Percentiles rank a stretch among this genome's conserved stretches.
Conservation (phyloP, 2,329 filamentous ascomycete genomes). For the Fusarium papillatum region DNA sequence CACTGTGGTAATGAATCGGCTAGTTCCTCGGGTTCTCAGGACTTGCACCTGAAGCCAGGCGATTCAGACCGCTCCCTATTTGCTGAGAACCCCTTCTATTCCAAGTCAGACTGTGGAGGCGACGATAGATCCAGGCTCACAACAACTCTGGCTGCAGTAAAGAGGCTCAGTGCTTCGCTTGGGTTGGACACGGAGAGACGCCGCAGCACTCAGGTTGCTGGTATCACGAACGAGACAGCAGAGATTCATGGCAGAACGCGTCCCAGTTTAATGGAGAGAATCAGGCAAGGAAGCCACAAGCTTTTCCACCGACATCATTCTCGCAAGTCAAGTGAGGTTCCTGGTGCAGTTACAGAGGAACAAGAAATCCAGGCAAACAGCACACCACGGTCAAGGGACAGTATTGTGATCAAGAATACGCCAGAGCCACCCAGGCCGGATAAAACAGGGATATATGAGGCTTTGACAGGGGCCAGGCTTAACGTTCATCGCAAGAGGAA, state of each 20-base stretch:
- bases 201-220: constrained; percentile 39
- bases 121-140: not conserved
- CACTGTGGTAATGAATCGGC: constrained; percentile 32
- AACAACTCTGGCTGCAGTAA: constrained; percentile 17
- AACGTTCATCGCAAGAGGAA: constrained; percentile 17
- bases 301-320: constrained; percentile 41
- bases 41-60: constrained; percentile 25
- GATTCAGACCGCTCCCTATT: constrained; percentile 38
- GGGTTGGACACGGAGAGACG: constrained; percentile 42
- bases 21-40: constrained; percentile 10
- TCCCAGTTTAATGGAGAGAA: constrained; percentile 44
- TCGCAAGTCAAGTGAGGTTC: constrained; percentile 22
- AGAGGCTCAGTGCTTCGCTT: constrained; percentile 41
- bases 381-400: constrained; percentile 36
- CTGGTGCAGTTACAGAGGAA: not conserved
- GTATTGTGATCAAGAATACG: constrained; percentile 30
- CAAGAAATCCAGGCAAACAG: constrained; percentile 1
- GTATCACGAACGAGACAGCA: constrained; percentile 8
- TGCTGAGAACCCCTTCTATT: constrained; percentile 39
- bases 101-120: not conserved
- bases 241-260: constrained; percentile 30
- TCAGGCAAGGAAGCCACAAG: constrained; percentile 45
- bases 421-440: constrained; percentile 34
- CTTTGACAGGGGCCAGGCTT: constrained; percentile 39
- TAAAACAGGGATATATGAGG: constrained; percentile 39